Conservation (phyloP, 2,329 filamentous ascomycete species). For the Alternaria ethzedia region DNA sequence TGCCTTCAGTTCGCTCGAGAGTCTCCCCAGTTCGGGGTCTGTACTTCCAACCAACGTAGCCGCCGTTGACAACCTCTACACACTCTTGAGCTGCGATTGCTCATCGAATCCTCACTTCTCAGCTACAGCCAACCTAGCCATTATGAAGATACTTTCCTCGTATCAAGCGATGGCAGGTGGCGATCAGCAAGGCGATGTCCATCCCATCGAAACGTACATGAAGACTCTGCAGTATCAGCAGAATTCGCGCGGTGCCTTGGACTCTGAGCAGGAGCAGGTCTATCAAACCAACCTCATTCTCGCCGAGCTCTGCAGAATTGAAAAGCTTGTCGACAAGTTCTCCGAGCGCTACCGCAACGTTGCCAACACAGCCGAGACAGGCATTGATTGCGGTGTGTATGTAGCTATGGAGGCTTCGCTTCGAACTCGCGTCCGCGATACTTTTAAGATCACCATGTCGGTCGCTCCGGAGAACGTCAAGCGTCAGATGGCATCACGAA, state of each 20-base stretch:
- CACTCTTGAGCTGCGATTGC: slow-evolving; percentile 43
- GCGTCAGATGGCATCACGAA: slow-evolving; percentile 40
- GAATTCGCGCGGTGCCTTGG: slow-evolving; percentile 28
- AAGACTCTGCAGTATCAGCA: slow-evolving; percentile 37
- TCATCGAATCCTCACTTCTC: slow-evolving; percentile 47
- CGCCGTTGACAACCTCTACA: slow-evolving; percentile 43
- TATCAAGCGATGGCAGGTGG: slow-evolving; percentile 44
- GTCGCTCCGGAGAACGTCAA: slow-evolving; percentile 44
- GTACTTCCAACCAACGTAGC: slow-evolving; percentile 43
- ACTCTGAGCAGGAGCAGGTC: slow-evolving; percentile 39
- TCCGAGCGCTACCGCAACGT: slow-evolving; percentile 43
- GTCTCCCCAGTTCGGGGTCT: slow-evolving; percentile 39
- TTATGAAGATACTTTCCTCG: slow-evolving; percentile 46
- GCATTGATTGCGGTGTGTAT: slow-evolving; percentile 41
- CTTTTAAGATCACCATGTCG: slow-evolving; percentile 47
- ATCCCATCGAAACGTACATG: slow-evolving; percentile 31
- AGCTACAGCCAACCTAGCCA: slow-evolving; percentile 44
- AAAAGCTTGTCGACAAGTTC: slow-evolving; percentile 49
- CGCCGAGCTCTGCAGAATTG: slow-evolving; percentile 42
- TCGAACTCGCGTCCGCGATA: slow-evolving; percentile 44
- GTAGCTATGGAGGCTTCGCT: slow-evolving; percentile 39
- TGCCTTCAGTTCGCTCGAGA: slow-evolving; percentile 32
- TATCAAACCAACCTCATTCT: slow-evolving; percentile 43
- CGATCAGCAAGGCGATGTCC: slow-evolving; percentile 22
- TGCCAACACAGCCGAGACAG: slow-evolving; percentile 27